Evolutionary conservation across 2,329 filamentous ascomycete genomes (phyloP).

Genomic region (Beauveria scarabaeidicola): DNA sequence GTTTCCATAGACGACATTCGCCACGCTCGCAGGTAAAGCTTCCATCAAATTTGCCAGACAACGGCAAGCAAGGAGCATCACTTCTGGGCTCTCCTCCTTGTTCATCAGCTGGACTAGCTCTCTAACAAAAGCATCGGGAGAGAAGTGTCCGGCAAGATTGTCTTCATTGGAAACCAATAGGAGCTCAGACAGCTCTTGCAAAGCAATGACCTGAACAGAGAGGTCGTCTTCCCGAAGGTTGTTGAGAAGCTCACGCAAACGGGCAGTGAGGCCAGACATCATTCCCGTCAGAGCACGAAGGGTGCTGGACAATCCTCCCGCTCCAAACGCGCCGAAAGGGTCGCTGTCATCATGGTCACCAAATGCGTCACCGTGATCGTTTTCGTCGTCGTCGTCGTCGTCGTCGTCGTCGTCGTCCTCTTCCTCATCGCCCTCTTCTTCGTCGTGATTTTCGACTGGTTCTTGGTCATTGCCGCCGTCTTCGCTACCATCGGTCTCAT

Average conservation of each 20-base stretch:
- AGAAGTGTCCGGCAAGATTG: constrained; percentile 89
- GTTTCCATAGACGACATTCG: constrained; percentile 94
- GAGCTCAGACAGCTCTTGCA: constrained; percentile 90
- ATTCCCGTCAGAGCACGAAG: constrained; percentile 83
- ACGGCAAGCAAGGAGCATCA: constrained; percentile 93
- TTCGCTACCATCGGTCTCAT: constrained; percentile 12
- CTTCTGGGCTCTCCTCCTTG: constrained; percentile 89
- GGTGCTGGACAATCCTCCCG: constrained; percentile 66
- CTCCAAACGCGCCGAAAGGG: constrained; percentile 58
- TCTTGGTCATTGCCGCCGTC: background rate
- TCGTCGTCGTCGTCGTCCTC: constrained; percentile 30
- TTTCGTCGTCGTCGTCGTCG: constrained; percentile 29
- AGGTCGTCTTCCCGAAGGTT: constrained; percentile 79
- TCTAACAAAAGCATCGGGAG: constrained; percentile 89
- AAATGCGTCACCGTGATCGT: constrained; percentile 46
- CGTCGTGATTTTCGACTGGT: background rate
- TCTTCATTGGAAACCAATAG: constrained; percentile 93
- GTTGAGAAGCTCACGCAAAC: constrained; percentile 68
- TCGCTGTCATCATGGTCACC: constrained; percentile 60
- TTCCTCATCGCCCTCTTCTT: constrained; percentile 13
- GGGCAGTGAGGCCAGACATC: constrained; percentile 75
- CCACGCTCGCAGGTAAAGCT: constrained; percentile 81
- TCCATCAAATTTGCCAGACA: constrained; percentile 98
- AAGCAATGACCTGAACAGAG: constrained; percentile 79
- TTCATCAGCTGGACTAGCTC: constrained; percentile 90